Base-by-base conservation (phyloP, 2,329 filamentous ascomycete species). In the Monosporascus ibericus region DNA sequence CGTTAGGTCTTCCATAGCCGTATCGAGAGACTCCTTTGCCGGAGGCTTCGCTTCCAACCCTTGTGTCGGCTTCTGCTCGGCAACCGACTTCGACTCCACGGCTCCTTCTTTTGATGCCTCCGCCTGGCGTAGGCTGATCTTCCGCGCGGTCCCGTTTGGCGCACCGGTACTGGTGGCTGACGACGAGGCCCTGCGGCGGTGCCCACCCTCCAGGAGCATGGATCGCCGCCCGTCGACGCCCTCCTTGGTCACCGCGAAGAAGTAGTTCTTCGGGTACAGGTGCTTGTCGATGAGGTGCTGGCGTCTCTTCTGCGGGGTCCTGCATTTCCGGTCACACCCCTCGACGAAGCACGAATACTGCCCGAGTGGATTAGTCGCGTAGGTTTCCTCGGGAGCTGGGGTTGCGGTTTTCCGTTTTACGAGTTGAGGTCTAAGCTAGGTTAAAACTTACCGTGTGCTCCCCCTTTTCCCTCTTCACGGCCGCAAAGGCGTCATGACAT, bases 231-330 rank as follows among this genome's bases (percentile, higher is more conserved):
- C 86, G 64, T 96, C 92, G 55, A 96, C 88, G n/a, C 94, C 94
- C 56, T 90, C 84, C 59, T 91, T 89, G 3, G 95, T 87, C 49
- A 97, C 82, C 48, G 84, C 83, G 63, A 95, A 96, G 70, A 95
- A 92, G 71, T 91, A 96, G 63, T 89, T 88, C 66, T 82, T 84
- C 11, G 92, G 92, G 65, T 94, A 99, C 72, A 86, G 80, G 70
- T 99, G 94, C 72, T 96, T 96, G 75, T 96, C 92, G 60, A 96
- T 90, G 59, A 96, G 77, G 74, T 99, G 92, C 67, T 90, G 82
- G 36, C 89, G 81, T 44, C 94, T 82, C 70, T 96, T 97, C 63
- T 89, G 85, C 30, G 87, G 85, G 4, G 88, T 91, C 51, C 82
- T 84, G 72, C 92, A 96, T 66, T 90, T 85, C 59, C 88, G 82